Evolutionary conservation across 345 rosid species (phyloP), one percentile per base, ranked within the genome.

Genomic region (Eucalyptus regnans): DNA sequence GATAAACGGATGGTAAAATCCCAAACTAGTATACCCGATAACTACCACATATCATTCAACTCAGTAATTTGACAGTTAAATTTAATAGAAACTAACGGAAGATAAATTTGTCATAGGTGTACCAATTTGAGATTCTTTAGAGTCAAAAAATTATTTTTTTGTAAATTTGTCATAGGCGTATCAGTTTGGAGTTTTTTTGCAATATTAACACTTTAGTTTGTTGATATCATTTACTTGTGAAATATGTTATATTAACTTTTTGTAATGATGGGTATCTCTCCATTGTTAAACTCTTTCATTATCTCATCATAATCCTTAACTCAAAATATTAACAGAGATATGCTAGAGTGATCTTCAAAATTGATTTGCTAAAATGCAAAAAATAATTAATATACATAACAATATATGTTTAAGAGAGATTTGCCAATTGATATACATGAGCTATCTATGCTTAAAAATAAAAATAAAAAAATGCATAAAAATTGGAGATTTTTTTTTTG

Each of bases 51-150:
- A 52, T 52, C 2, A 52, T 52, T 23, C 0, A 52, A 52, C 4
- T 52, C 4, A 1, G 0, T 52, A 52, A 52, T 52, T 52, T 52
- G 23, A 52, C 23, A 52, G 0, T 52, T 7, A 52, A 18, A 52
- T 52, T 52, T 52, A 52, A 52, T 0, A 7, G 2, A 52, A 52
- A 52, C 4, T 52, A 18, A 52, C 0, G 0, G 0, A 52, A 7
- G 2, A 52, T 52, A 52, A 52, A 52, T 52, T 52, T 18, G 2
- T 52, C 1, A 7, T 7, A 18, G 4, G 0, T 52, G 9, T 52
- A 52, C 23, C 0, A 3, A 0, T 52, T 1, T 52, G 0, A 52
- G 4, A 52, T 52, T 1, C 17, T 52, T 52, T 52, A 52, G 18
- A 18, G 4, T 52, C 4, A 52, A 52, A 18, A 14, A 52, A 52